Conservation (phyloP, 306 rosid genomes). For the Abrus precatorius region DNA sequence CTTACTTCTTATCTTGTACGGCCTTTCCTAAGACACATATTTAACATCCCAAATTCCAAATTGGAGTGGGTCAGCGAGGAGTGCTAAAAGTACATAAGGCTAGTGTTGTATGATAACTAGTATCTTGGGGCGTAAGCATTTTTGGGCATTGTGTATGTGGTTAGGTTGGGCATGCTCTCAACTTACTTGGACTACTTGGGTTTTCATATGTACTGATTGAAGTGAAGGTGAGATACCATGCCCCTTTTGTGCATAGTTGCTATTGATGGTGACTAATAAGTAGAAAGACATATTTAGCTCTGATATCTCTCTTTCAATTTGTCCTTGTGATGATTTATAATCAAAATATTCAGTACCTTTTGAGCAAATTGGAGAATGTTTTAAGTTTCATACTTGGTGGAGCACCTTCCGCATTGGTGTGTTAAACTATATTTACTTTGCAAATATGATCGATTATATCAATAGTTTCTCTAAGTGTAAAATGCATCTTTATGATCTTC, state of each 20-base stretch:
- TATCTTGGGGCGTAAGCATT: slow-evolving; percentile 3
- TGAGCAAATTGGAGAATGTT: slow-evolving; percentile 27
- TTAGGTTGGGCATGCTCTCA: slow-evolving; percentile 3
- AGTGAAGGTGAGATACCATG: slow-evolving; percentile 12
- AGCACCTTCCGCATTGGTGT: slow-evolving; percentile 32
- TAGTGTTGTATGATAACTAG: slow-evolving; percentile 9
- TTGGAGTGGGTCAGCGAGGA: background rate
- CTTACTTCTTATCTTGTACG: background rate
- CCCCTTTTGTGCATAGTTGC: slow-evolving; percentile 15
- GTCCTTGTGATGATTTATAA: background rate
- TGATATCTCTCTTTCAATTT: background rate
- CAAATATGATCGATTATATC: slow-evolving; percentile 32
- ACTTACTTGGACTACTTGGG: slow-evolving; percentile 6
- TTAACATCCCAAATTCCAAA: slow-evolving; percentile 17
- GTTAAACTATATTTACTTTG: slow-evolving; percentile 26
- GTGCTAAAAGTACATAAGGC: background rate
- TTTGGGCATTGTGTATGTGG: slow-evolving; percentile 12
- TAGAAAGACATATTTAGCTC: slow-evolving; percentile 29
- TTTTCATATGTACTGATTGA: slow-evolving; percentile 17
- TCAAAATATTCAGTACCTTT: slow-evolving; percentile 17
- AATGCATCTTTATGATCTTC: slow-evolving; percentile 41
- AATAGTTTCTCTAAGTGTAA: slow-evolving; percentile 34
- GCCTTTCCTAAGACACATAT: background rate
- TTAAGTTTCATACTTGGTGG: slow-evolving; percentile 34
- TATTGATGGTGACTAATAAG: background rate